phyloP scores from a whole-genome alignment of 495 filamentous ascomycete genomes.

The Glonium stellatum region DNA sequence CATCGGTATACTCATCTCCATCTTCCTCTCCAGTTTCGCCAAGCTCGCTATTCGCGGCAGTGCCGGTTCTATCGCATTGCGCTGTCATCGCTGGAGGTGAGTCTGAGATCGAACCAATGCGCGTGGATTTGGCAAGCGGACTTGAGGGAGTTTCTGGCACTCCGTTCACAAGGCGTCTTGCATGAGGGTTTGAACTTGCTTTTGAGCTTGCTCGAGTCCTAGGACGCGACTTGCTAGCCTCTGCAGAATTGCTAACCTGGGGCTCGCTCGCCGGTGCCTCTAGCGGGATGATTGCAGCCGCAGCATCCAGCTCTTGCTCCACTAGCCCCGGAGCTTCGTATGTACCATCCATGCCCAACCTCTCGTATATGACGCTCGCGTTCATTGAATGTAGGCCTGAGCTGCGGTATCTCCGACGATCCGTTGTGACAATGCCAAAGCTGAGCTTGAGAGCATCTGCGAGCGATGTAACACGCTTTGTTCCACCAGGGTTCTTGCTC shows the following conservation, averaged over 20 bases:
- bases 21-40: conserved; percentile 38
- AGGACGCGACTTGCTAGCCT: conserved; percentile 11
- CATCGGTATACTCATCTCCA: conserved; percentile 69
- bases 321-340: conserved; percentile 22
- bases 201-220: conserved; percentile 15
- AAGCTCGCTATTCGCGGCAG: neutral
- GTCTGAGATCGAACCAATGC: conserved; percentile 16
- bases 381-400: conserved; percentile 46
- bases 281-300: conserved; percentile 15
- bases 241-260: neutral
- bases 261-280: neutral
- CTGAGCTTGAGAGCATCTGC: conserved; percentile 95
- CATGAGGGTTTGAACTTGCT: conserved; percentile 14
- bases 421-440: conserved; percentile 94
- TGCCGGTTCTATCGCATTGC: neutral
- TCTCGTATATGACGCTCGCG: conserved; percentile 52
- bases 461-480: conserved; percentile 93
- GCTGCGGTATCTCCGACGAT: conserved; percentile 57
- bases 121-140: conserved; percentile 23
- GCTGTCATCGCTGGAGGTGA: conserved; percentile 5
- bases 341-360: conserved; percentile 31
- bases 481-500: conserved; percentile 95
- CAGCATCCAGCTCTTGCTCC: conserved; percentile 20
- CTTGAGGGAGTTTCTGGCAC: conserved; percentile 12
- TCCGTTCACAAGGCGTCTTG: conserved; percentile 13